Percentiles rank a stretch among this genome's conserved stretches.
These are phyloP conservation scores for Penicillium arizonense DNA, from an alignment of 495 filamentous ascomycete genomes.

Conservation along the genomic window DNA sequence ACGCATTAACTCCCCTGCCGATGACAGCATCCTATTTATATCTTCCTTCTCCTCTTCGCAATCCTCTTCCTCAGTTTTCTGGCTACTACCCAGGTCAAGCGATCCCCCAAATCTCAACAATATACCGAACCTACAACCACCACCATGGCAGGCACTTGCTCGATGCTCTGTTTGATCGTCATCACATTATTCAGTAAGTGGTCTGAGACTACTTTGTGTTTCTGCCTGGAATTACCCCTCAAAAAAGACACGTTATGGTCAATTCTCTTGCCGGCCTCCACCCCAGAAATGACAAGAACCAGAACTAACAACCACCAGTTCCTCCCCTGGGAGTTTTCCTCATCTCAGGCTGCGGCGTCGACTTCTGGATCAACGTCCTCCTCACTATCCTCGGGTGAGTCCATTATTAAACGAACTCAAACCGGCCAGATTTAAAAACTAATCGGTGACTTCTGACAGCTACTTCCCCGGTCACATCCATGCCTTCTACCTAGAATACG, in stretches of 20 bases:
- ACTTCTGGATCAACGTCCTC: slow-evolving; percentile 63
- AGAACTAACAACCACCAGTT: slow-evolving; percentile 40
- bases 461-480: slow-evolving; percentile 82
- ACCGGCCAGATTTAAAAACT: not conserved
- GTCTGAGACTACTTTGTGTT: not conserved
- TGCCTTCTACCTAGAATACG: slow-evolving; percentile 87
- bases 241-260: too few species aligned
- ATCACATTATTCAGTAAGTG: slow-evolving; percentile 58
- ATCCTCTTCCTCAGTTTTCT: slow-evolving; percentile 31
- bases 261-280: not conserved
- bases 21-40: slow-evolving; percentile 32
- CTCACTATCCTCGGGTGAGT: slow-evolving; percentile 61
- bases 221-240: not conserved
- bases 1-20: slow-evolving; percentile 21
- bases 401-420: not conserved
- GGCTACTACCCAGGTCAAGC: slow-evolving; percentile 25
- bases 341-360: slow-evolving; percentile 61
- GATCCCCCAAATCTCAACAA: slow-evolving; percentile 6
- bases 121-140: not conserved
- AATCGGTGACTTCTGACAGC: slow-evolving; percentile 33
- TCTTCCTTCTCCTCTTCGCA: slow-evolving; percentile 30
- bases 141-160: slow-evolving; percentile 37
- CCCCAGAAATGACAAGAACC: not conserved
- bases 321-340: slow-evolving; percentile 64
- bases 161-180: slow-evolving; percentile 49